Evolutionary conservation across 768 basidiomycete genomes (phyloP), one percentile per base, ranked within the genome.

Genomic region (Suillus plorans): DNA sequence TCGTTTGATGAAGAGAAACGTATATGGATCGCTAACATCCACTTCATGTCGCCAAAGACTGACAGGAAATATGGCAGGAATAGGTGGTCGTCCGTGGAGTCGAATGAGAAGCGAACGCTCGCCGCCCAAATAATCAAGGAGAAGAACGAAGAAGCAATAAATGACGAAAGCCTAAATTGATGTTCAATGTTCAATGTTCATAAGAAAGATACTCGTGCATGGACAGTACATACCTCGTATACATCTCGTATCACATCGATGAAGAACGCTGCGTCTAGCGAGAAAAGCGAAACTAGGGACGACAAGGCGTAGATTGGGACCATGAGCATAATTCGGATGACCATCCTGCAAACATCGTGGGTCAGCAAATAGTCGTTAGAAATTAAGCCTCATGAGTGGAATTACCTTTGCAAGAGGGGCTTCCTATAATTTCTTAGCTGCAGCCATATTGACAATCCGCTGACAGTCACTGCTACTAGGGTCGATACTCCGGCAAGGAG

Each of bases 271-370:
- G 92, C 94, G 73, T 97, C 91, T 62, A 98, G 80, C 0, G 95
- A 97, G 79, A 95, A 94, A 47, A 99, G 81, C 0, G 97, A 94
- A 66, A 98, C 94, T 69, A 98, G 81, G 4, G 94, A 95, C 0
- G 97, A 85, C 36, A 99, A 81, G 1, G 88, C 94, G 74, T 99
- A 99, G 36, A 99, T 80, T 0, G 97, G 97, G 6, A 93, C 93
- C 95, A 98, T 98, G 69, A 98, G 67, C 92, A 99, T 95, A 73
- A 99, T 97, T 56, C 97, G 86, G 52, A 97, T 84, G 58, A 97
- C 95, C 85, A 93, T 91, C 68, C 97, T 91, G 10, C 64, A 14
- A 71, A 31, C 6, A 52, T 64, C 52, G n/a, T 20, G 45, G 52
- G 13, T 47, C 36, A 62, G 41, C 57, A 16, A 18, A 34, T n/a